Conservation (phyloP, 2,329 filamentous ascomycete species). For the Corinectria fuckeliana region DNA sequence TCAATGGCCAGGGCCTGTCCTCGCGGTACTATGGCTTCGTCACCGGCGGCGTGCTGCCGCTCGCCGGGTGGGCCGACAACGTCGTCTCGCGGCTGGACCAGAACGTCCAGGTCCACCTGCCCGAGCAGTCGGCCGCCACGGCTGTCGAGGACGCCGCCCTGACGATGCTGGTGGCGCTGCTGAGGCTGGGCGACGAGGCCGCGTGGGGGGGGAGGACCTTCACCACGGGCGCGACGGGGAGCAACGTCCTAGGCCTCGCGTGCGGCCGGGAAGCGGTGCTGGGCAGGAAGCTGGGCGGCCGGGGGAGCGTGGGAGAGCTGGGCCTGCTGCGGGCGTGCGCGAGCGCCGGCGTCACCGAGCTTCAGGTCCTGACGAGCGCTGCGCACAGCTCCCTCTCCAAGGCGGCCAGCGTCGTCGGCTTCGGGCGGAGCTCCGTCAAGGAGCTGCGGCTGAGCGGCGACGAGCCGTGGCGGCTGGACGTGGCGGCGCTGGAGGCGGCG, state of each 20-base stretch:
- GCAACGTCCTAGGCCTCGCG: conserved; percentile 79
- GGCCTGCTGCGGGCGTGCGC: conserved; percentile 73
- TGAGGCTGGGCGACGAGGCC: conserved; percentile 62
- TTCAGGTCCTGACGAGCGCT: conserved; percentile 81
- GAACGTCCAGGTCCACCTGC: conserved; percentile 83
- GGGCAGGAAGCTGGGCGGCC: conserved; percentile 39
- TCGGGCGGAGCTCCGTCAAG: conserved; percentile 74
- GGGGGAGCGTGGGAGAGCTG: conserved; percentile 65
- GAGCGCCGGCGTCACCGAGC: conserved; percentile 65
- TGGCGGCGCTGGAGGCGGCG: conserved; percentile 67
- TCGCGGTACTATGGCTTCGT: conserved; percentile 88
- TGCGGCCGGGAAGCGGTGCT: conserved; percentile 71
- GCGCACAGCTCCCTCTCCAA: conserved; percentile 87
- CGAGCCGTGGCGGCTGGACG: conserved; percentile 73
- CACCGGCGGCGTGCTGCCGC: conserved; percentile 79
- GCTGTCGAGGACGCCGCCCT: conserved; percentile 78
- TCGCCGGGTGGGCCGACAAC: conserved; percentile 82
- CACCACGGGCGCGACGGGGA: conserved; percentile 72
- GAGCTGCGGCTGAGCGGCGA: conserved; percentile 58
- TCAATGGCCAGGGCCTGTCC: conserved; percentile 70
- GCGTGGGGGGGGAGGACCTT: conserved; percentile 63
- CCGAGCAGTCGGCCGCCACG: conserved; percentile 76
- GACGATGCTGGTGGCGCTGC: conserved; percentile 70
- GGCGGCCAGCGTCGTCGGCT: conserved; percentile 80
- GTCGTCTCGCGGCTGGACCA: conserved; percentile 83